These are phyloP conservation scores for Danielia reshetovae DNA, from an alignment of 805 yeast species.

Conservation along the genomic window DNA sequence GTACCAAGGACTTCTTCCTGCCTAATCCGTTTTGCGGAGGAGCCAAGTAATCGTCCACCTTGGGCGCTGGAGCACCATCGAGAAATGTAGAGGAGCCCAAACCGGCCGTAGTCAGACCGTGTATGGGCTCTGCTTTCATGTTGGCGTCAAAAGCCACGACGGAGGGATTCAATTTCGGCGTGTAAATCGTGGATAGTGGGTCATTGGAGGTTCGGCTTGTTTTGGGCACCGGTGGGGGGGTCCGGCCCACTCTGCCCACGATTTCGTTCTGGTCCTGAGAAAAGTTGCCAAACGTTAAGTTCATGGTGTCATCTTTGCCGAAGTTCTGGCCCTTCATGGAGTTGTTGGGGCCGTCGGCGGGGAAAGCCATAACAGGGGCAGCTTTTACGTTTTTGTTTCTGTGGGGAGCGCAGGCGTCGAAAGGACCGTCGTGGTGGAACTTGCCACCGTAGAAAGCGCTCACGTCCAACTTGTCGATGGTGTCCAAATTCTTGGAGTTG, in stretches of 20 bases:
- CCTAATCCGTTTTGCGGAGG: constrained; percentile 42
- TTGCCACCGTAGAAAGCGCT: constrained; percentile 92
- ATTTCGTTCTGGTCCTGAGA: constrained; percentile 43
- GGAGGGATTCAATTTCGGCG: constrained; percentile 49
- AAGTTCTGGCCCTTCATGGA: constrained; percentile 58
- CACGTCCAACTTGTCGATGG: constrained; percentile 92
- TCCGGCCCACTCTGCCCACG: constrained; percentile 24
- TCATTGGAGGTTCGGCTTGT: constrained; percentile 18
- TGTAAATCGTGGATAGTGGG: constrained; percentile 19
- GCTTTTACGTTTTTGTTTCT: constrained; percentile 71
- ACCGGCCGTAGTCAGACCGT: constrained; percentile 84
- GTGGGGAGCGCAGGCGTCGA: constrained; percentile 97
- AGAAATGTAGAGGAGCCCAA: constrained; percentile 88
- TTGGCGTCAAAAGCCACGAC: constrained; percentile 70
- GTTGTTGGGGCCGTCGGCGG: constrained; percentile 91
- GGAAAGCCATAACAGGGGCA: constrained; percentile 95
- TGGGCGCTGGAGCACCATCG: constrained; percentile 94
- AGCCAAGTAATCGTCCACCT: constrained; percentile 25
- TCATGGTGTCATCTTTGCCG: constrained; percentile 50
- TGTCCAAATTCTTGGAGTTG: constrained; percentile 76
- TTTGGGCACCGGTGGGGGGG: constrained; percentile 11
- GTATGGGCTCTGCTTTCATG: constrained; percentile 64
- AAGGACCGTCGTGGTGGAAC: constrained; percentile 98
- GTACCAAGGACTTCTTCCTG: constrained; percentile 81
- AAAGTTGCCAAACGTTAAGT: constrained; percentile 72